Base-by-base conservation (phyloP, 495 filamentous ascomycete genomes). In the Lepraria neglecta region DNA sequence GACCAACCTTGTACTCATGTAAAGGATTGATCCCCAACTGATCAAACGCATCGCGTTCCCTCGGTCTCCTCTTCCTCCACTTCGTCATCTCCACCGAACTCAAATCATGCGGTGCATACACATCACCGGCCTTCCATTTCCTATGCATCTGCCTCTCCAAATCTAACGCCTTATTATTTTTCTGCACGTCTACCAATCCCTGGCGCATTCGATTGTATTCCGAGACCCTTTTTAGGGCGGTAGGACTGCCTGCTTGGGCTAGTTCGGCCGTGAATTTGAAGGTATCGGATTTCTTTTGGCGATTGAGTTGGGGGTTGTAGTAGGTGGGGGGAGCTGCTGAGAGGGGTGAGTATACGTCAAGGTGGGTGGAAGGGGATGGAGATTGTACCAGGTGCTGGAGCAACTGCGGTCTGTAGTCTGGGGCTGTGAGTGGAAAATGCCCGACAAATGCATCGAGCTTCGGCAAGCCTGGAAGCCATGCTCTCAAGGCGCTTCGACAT, bases 31-130 rank as follows among this genome's bases (percentile, higher is more conserved):
- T 73, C 21, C 86, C 87, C 73, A 97, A 71, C 31, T 84, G 72
- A 73, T 97, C 91, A 67, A 97, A 85, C 27, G 84, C 81, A 74
- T 98, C 95, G 11, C 40, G 15, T 31, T 53, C 27, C 68, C 66
- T 55, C 79, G 80, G 21, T 58, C 72, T 67, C 67, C 75, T 76
- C 67, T 77, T 73, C 62, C 76, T 77, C 78, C 83, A 87, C 74
- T 88, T 90, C 71, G 71, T 75, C 83, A 86, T 85, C 79, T 95
- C 90, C 58, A 75, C 71, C 9, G 83, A 75, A 60, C 81, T 85
- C 57, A 98, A 74, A 77, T 98, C 94, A 71, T 91, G 88, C 45
- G 95, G 95, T 45, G 91, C 81, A 73, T 97, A 97, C 51, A 95
- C 78, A 71, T 96, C 91, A 69, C 94, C 94, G 11, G 73, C 64